A percentile compares a stretch with the other conserved stretches of the same genome.
These are phyloP conservation scores for Hansenula sp. DNA, from an alignment of 1,139 yeast species.

Conservation along the genomic window DNA sequence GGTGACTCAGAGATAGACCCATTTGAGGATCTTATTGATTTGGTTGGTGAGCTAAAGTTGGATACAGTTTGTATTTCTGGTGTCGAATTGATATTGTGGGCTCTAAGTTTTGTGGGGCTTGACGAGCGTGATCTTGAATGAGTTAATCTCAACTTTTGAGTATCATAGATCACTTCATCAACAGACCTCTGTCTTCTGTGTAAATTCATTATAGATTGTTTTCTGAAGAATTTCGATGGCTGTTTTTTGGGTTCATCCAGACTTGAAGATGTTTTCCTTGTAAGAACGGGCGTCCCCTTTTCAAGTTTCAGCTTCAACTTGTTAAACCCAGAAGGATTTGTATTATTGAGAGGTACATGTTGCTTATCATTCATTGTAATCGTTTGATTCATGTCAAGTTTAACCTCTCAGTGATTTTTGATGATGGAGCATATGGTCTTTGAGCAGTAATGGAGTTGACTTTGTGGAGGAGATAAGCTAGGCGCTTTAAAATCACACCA, in stretches of 20 bases:
- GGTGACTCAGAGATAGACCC: constrained; percentile 1
- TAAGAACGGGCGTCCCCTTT: neutral
- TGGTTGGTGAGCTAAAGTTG: constrained; percentile 14
- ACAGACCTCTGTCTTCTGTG: constrained; percentile 1
- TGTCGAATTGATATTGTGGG: constrained; percentile 1
- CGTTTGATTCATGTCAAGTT: neutral
- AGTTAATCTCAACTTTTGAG: neutral
- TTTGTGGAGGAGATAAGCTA: too few species aligned
- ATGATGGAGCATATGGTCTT: too few species aligned
- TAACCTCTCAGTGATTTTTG: too few species aligned
- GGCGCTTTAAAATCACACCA: too few species aligned
- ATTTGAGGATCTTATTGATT: constrained; percentile 10
- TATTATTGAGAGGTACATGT: neutral
- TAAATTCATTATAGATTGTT: neutral
- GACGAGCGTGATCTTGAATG: neutral
- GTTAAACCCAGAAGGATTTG: neutral
- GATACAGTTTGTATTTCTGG: constrained; percentile 13
- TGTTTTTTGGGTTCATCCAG: neutral
- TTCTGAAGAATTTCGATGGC: neutral
- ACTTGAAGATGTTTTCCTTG: neutral
- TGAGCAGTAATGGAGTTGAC: too few species aligned
- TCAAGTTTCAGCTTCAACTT: neutral
- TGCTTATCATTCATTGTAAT: neutral
- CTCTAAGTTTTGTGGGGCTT: neutral
- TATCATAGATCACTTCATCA: neutral